Base-by-base conservation (phyloP, 2,329 filamentous ascomycete species). In the Mycogone perniciosa region DNA sequence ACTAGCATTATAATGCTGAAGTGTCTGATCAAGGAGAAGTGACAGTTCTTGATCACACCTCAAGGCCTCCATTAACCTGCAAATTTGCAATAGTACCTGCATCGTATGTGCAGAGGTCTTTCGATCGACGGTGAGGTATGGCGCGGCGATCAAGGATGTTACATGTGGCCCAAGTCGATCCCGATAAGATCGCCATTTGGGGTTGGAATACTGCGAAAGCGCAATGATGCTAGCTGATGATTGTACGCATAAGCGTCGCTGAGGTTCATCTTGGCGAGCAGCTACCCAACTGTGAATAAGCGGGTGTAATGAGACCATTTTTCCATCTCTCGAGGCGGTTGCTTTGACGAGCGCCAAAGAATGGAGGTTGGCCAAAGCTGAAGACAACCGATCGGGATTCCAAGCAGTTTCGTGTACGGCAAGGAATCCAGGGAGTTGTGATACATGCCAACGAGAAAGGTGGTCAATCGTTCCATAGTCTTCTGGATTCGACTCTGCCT, bases 271-370 rank as follows among this genome's bases (percentile, higher is more conserved):
- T 37, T 51, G 43, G 8, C 49, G 49, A 43, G 33, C 38, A 10
- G 49, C 37, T 6, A 46, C 26, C 43, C 43, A 51, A 7, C n/a
- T 38, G 11, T 51, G 49, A 39, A 46, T 38, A 11, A 51, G 49
- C 5, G 49, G 49, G 11, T 51, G 49, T 6, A 51, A n/a, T 11
- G 48, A 51, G 20, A 42, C 8, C 7, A 27, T 35, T 31, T 4
- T 26, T 31, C 46, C 48, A 11, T n/a, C 30, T 40, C 34, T 30
- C 6, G n/a, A 10, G 6, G 2, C 29, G 4, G 42, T 13, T 7
- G 8, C 27, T 11, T 45, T 50, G n/a, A 50, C 10, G 20, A 50
- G 41, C 10, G 48, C 48, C 34, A 50, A 27, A 10, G 48, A 50
- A 34, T 7, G 13, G 30, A 51, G 48, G 9, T 46, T 35, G 5